phyloP scores from a whole-genome alignment of 768 basidiomycete genomes.

The Suillus subalutaceus region DNA sequence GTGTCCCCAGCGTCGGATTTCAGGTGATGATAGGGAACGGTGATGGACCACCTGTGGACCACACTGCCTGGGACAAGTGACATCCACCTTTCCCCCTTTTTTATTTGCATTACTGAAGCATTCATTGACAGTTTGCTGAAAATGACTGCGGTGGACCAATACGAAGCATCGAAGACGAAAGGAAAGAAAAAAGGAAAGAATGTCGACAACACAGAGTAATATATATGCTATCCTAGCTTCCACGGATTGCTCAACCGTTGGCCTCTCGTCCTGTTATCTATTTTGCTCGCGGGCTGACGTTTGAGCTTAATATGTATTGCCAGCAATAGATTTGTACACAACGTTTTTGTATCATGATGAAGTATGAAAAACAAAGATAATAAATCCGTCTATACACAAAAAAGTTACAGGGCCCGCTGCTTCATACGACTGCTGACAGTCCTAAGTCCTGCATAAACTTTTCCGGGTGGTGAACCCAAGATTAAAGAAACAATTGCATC shows the following conservation, averaged over 20 bases:
- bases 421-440: slow-evolving; percentile 93
- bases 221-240: background rate
- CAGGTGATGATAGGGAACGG: slow-evolving; percentile 75
- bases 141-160: slow-evolving; percentile 52
- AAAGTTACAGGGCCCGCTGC: slow-evolving; percentile 76
- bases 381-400: slow-evolving; percentile 12
- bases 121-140: slow-evolving; percentile 46
- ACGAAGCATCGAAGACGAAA: slow-evolving; percentile 40
- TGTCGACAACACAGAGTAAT: slow-evolving; percentile 17
- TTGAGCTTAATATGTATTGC: background rate
- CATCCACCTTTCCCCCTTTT: slow-evolving; percentile 21
- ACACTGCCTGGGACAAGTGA: slow-evolving; percentile 61
- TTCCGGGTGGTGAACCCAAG: slow-evolving; percentile 92
- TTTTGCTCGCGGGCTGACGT: slow-evolving; percentile 7
- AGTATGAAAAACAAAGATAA: slow-evolving; percentile 13
- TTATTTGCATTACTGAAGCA: background rate
- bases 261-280: slow-evolving; percentile 10
- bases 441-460: slow-evolving; percentile 88
- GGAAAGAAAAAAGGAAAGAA: slow-evolving; percentile 23
- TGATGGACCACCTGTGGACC: slow-evolving; percentile 57
- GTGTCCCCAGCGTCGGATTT: slow-evolving; percentile 63
- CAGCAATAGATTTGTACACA: slow-evolving; percentile 15
- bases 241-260: background rate
- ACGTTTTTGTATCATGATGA: slow-evolving; percentile 11
- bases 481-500: slow-evolving; percentile 96